These are phyloP conservation scores for Cystobasidiaceae sp. DNA, from an alignment of 1,284 basidiomycete genomes.

Conservation along the genomic window DNA sequence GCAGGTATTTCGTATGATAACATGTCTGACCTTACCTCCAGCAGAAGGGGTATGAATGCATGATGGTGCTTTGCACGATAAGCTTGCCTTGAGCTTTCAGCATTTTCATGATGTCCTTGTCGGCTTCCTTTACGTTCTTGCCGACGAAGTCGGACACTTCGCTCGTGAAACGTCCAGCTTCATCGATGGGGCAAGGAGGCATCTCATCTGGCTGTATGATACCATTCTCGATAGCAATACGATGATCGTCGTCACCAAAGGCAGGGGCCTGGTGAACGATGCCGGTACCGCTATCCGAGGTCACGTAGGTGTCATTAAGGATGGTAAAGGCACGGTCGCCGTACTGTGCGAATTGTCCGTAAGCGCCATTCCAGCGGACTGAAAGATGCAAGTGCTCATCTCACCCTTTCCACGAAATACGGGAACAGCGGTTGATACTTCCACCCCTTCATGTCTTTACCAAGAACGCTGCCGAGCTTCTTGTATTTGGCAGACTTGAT, in stretches of 20 bases:
- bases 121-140: conserved; percentile 89
- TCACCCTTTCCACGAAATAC: conserved; percentile 87
- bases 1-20: background rate
- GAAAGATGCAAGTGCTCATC: conserved; percentile 23
- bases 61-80: conserved; percentile 78
- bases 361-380: background rate
- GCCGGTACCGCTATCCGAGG: conserved; percentile 88
- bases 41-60: conserved; percentile 94
- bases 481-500: conserved; percentile 96
- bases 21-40: conserved; percentile 63
- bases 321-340: conserved; percentile 89
- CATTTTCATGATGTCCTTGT: conserved; percentile 88
- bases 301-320: conserved; percentile 87
- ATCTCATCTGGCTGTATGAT: conserved; percentile 78
- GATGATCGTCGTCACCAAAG: conserved; percentile 98
- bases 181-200: conserved; percentile 94
- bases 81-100: conserved; percentile 83
- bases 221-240: conserved; percentile 78
- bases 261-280: conserved; percentile 99
- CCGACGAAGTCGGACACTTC: conserved; percentile 88
- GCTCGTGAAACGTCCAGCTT: conserved; percentile 76
- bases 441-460: conserved; percentile 92
- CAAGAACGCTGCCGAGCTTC: conserved; percentile 62
- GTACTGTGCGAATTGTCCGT: conserved; percentile 55
- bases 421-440: conserved; percentile 93